Conservation (phyloP, 1,284 basidiomycete genomes). For the Polyporus tsugae region DNA sequence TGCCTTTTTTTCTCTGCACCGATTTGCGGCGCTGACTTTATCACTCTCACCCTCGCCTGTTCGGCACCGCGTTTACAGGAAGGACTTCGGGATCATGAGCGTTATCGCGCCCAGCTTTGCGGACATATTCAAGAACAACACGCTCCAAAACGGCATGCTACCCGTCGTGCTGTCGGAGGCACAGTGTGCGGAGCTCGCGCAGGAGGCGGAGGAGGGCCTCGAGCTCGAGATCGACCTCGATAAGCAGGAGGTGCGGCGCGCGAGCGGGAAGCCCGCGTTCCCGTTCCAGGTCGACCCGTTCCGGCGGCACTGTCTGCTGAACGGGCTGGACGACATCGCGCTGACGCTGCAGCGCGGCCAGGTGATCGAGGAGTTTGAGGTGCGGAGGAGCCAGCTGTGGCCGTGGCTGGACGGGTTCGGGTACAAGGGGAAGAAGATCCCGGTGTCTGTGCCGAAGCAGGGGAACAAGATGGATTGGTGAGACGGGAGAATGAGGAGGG, state of each 20-base stretch:
- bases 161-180: constrained; percentile 83
- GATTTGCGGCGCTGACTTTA: constrained; percentile 11
- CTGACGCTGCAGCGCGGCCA: constrained; percentile 84
- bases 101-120: constrained; percentile 95
- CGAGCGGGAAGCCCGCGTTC: constrained; percentile 78
- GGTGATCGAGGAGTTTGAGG: constrained; percentile 81
- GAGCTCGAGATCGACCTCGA: constrained; percentile 93
- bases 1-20: constrained; percentile 31
- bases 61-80: constrained; percentile 53
- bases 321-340: constrained; percentile 94
- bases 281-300: constrained; percentile 87
- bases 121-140: constrained; percentile 93
- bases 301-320: constrained; percentile 90
- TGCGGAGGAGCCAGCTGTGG: constrained; percentile 78
- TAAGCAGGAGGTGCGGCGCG: constrained; percentile 83
- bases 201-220: constrained; percentile 82
- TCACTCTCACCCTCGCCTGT: neutral
- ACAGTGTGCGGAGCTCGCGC: constrained; percentile 79
- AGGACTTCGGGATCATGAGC: constrained; percentile 94
- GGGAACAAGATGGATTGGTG: constrained; percentile 82
- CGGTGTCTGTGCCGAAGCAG: constrained; percentile 55
- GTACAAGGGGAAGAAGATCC: constrained; percentile 81
- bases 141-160: constrained; percentile 97
- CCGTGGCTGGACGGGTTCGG: constrained; percentile 96
- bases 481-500: constrained; percentile 26